phyloP scores from a whole-genome alignment of 2,329 filamentous ascomycete species.

The Ampelomyces quisqualis region DNA sequence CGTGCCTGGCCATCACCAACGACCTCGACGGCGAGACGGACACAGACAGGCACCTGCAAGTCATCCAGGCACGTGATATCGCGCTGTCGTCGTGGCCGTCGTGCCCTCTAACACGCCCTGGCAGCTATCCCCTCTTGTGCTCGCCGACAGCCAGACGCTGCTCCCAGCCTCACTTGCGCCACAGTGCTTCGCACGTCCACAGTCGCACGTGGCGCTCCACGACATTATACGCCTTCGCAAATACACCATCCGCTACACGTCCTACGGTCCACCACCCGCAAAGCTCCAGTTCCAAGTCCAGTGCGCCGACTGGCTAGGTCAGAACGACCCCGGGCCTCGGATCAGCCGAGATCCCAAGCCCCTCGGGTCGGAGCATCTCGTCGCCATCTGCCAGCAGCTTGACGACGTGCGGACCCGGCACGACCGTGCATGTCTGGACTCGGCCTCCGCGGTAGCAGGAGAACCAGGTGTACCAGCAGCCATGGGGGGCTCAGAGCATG shows the following conservation, averaged over 20 bases:
- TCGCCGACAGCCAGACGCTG: conserved; percentile 33
- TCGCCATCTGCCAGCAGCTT: conserved; percentile 10
- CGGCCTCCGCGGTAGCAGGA: conserved; percentile 7
- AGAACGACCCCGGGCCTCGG: background rate
- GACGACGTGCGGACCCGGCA: conserved; percentile 11
- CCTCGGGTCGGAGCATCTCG: conserved; percentile 12
- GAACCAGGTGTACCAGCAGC: conserved; percentile 10
- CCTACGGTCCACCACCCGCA: conserved; percentile 28
- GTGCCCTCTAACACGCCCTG: conserved; percentile 3
- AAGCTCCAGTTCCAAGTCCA: conserved; percentile 27
- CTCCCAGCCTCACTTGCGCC: conserved; percentile 20
- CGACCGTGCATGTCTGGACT: conserved; percentile 22
- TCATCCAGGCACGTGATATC: conserved; percentile 24
- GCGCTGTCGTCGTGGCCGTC: background rate
- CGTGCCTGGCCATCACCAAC: conserved; percentile 32
- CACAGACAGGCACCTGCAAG: too few species aligned
- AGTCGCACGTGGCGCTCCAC: conserved; percentile 1
- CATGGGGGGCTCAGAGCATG: conserved; percentile 1
- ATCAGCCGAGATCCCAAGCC: background rate
- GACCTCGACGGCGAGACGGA: too few species aligned
- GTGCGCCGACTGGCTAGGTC: conserved; percentile 16
- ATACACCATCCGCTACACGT: conserved; percentile 29
- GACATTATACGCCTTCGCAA: conserved; percentile 20
- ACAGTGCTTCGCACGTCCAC: conserved; percentile 8
- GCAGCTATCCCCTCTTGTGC: conserved; percentile 21